A percentile compares a stretch with the other conserved stretches of the same genome.
These are phyloP conservation scores for Colletotrichum camelliae DNA, from an alignment of 2,329 filamentous ascomycete species.

Conservation along the genomic window DNA sequence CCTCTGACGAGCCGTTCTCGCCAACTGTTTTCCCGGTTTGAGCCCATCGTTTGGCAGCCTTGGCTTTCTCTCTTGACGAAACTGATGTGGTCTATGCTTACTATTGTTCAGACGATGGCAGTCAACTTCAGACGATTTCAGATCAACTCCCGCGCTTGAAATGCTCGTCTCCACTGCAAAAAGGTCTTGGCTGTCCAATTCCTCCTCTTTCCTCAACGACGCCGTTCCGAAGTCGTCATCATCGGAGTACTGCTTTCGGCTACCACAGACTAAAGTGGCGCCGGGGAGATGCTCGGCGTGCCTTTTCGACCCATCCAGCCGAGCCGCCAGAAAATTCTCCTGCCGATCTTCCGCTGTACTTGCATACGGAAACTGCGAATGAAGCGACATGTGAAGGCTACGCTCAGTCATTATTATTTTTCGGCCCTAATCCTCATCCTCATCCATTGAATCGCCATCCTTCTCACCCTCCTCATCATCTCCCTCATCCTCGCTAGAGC, in stretches of 20 bases:
- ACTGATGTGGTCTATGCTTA: not conserved
- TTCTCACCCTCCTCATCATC: slow-evolving; percentile 43
- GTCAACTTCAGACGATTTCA: slow-evolving; percentile 8
- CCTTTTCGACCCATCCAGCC: not conserved
- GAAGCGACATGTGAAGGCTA: not conserved
- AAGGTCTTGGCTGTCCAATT: not conserved
- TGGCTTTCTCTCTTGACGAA: slow-evolving; percentile 3
- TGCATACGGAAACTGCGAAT: not conserved
- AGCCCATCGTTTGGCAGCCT: not conserved
- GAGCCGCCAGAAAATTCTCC: not conserved
- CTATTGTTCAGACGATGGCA: slow-evolving; percentile 7
- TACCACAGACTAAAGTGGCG: not conserved
- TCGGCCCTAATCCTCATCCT: slow-evolving; percentile 44
- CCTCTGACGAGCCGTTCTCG: not conserved
- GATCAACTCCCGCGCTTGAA: not conserved
- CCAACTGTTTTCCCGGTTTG: not conserved
- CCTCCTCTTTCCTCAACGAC: not conserved
- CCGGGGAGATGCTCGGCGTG: not conserved
- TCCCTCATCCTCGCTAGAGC: slow-evolving; percentile 64
- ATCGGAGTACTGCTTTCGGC: not conserved
- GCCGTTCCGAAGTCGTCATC: not conserved
- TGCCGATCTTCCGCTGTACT: not conserved
- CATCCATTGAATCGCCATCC: slow-evolving; percentile 61
- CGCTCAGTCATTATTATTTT: not conserved
- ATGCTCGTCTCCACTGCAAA: not conserved